Conservation (phyloP, 2,329 filamentous ascomycete genomes). For the Ampelomyces quisqualis region DNA sequence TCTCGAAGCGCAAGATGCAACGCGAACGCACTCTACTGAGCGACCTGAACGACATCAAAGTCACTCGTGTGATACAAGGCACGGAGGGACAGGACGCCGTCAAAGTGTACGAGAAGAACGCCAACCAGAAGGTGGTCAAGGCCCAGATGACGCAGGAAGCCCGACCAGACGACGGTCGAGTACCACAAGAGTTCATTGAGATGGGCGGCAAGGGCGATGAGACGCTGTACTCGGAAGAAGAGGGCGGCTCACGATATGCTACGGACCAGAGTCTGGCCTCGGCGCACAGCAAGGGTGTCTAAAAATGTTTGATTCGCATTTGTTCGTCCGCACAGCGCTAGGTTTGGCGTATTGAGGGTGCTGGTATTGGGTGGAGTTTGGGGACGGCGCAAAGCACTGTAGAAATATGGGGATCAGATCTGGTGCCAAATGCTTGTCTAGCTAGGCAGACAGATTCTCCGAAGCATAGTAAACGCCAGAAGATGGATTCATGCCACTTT, state of each 20-base stretch:
- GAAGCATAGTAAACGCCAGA: conserved; percentile 7
- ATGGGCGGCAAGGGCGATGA: conserved; percentile 87
- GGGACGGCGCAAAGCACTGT: conserved; percentile 7
- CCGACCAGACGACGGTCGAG: conserved; percentile 66
- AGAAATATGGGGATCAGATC: conserved; percentile 16
- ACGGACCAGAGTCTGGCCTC: conserved; percentile 18
- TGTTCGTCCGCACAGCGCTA: not conserved
- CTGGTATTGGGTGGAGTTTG: conserved; percentile 18
- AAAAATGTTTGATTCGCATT: conserved; percentile 1
- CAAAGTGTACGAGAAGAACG: conserved; percentile 46
- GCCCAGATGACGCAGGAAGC: conserved; percentile 53
- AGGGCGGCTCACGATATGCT: conserved; percentile 49
- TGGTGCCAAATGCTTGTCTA: no score
- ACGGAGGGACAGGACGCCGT: conserved; percentile 52
- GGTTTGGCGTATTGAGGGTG: conserved; percentile 17
- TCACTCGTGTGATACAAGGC: conserved; percentile 60
- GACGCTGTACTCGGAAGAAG: conserved; percentile 66
- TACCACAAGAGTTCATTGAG: conserved; percentile 74
- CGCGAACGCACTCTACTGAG: conserved; percentile 85
- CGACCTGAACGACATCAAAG: conserved; percentile 72
- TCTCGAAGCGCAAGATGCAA: conserved; percentile 74
- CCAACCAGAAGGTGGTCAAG: conserved; percentile 23
- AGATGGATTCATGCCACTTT: not conserved
- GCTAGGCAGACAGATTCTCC: not conserved
- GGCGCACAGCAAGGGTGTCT: conserved; percentile 5